phyloP scores from a whole-genome alignment of 2,329 filamentous ascomycete species.

The Epichloe hybrida region DNA sequence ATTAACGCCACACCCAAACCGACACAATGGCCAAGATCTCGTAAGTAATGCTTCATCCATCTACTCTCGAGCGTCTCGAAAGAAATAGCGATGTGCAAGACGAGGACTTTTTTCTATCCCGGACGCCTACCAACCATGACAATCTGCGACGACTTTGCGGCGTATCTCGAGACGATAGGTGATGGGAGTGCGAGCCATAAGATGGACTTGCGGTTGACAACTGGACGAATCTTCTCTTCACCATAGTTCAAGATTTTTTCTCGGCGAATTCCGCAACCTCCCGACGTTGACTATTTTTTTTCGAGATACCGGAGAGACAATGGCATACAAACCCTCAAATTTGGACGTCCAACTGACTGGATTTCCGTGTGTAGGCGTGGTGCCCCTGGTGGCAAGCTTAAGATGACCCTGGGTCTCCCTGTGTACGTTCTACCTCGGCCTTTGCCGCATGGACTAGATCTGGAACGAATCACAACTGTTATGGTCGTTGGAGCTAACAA shows the following conservation, averaged over 20 bases:
- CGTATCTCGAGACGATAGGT: conserved; percentile 4
- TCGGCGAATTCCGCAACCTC: neutral
- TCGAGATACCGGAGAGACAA: neutral
- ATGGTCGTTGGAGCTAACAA: neutral
- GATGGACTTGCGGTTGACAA: neutral
- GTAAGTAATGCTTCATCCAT: conserved; percentile 31
- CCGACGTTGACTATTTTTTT: conserved; percentile 1
- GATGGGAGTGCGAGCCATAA: neutral
- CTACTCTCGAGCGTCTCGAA: conserved; percentile 6
- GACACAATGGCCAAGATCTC: conserved; percentile 50
- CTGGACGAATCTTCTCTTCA: neutral
- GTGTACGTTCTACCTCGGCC: conserved; percentile 53
- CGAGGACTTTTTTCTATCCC: conserved; percentile 4
- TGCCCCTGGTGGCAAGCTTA: conserved; percentile 99
- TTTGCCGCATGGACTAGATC: conserved; percentile 2
- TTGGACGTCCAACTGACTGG: conserved; percentile 1
- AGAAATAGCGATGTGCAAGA: conserved; percentile 9
- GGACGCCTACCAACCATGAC: neutral
- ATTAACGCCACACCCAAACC: conserved; percentile 30
- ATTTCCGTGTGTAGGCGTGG: conserved; percentile 43
- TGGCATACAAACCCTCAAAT: neutral
- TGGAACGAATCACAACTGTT: neutral
- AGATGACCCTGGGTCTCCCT: conserved; percentile 99
- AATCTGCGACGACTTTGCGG: neutral
- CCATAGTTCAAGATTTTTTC: neutral